phyloP scores from a whole-genome alignment of 2,329 filamentous ascomycete genomes.

The Sporothrix euskadiensis region DNA sequence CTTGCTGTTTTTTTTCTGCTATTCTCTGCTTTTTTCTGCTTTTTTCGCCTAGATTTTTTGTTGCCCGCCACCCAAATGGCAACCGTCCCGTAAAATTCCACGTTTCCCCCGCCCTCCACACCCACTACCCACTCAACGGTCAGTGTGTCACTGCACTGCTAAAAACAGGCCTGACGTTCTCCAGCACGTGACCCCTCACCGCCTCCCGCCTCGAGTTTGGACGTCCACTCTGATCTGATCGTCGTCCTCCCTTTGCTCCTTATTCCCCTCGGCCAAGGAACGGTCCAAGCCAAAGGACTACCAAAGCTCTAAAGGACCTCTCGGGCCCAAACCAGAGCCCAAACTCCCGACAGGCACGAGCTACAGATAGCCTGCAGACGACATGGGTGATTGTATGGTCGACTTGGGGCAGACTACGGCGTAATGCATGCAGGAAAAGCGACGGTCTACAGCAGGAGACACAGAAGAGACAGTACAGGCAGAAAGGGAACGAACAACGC shows the following conservation, averaged over 20 bases:
- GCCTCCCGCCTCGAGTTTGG: conserved; percentile 22
- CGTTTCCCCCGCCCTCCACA: conserved; percentile 10
- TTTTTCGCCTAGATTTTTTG: background rate
- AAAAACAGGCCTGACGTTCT: conserved; percentile 6
- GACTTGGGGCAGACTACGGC: background rate
- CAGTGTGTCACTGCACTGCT: background rate
- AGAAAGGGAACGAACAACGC: background rate
- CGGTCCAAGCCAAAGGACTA: background rate
- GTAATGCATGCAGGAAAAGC: conserved; percentile 23
- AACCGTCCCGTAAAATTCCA: conserved; percentile 24
- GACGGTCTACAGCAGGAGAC: background rate
- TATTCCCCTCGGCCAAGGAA: conserved; percentile 2
- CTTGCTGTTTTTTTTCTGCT: background rate
- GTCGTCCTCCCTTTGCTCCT: background rate
- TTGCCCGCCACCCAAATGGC: conserved; percentile 20
- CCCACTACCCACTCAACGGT: background rate
- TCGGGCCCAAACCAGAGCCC: background rate
- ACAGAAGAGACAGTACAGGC: background rate
- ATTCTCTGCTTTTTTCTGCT: background rate
- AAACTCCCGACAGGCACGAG: background rate
- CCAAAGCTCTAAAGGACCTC: background rate
- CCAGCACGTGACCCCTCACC: conserved; percentile 20
- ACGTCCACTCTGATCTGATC: background rate
- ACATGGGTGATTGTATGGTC: conserved; percentile 20
- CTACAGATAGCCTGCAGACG: background rate